Conservation (phyloP, 371 early-diverging fungal genomes). For the Parasitella parasitica region DNA sequence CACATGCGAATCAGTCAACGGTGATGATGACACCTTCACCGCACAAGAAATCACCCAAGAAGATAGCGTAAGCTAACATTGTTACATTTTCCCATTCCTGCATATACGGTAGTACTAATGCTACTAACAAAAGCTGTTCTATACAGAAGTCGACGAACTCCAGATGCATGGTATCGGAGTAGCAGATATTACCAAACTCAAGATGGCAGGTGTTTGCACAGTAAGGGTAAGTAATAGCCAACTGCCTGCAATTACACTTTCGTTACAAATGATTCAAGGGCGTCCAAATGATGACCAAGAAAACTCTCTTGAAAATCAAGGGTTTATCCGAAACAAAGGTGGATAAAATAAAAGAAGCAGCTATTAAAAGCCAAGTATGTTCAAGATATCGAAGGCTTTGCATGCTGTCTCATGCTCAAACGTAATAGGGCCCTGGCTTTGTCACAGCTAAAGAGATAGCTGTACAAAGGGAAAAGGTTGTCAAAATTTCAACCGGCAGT, state of each 20-base stretch:
- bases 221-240: constrained; percentile 34
- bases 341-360: constrained; percentile 84
- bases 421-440: constrained; percentile 53
- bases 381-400: not conserved
- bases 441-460: constrained; percentile 87
- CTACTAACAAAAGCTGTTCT: constrained; percentile 30
- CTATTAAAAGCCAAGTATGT: constrained; percentile 39
- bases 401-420: not conserved
- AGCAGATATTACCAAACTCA: constrained; percentile 83
- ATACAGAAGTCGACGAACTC: constrained; percentile 48
- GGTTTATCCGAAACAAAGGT: constrained; percentile 87
- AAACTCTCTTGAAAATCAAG: constrained; percentile 70
- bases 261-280: constrained; percentile 58
- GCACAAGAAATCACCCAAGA: not conserved
- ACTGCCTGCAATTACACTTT: no score
- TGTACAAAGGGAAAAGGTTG: constrained; percentile 75
- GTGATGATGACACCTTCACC: not conserved
- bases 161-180: constrained; percentile 69
- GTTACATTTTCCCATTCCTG: no score
- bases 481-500: constrained; percentile 87
- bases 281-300: constrained; percentile 80
- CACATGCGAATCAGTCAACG: not conserved
- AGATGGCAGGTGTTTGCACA: constrained; percentile 80
- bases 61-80: not conserved
- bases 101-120: no score